phyloP scores from a whole-genome alignment of 371 early-diverging fungal species.

The Actinomortierella ambigua region DNA sequence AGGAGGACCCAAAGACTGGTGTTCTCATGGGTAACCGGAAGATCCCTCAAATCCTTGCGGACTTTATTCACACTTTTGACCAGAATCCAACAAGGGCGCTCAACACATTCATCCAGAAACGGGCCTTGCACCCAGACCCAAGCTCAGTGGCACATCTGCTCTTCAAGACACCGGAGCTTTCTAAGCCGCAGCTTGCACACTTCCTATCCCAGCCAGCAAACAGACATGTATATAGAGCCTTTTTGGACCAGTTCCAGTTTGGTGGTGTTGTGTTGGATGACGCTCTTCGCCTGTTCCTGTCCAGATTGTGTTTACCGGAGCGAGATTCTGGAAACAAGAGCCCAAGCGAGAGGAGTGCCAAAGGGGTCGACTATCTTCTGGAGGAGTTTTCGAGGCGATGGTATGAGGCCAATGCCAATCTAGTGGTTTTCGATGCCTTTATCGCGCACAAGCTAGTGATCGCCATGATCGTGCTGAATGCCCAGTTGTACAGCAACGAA shows the following conservation, averaged over 20 bases:
- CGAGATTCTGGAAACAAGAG: constrained; percentile 7
- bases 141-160: constrained; percentile 83
- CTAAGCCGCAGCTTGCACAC: constrained; percentile 75
- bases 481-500: constrained; percentile 81
- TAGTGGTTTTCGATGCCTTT: constrained; percentile 62
- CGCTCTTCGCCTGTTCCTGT: constrained; percentile 76
- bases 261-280: constrained; percentile 77
- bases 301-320: constrained; percentile 75
- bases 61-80: constrained; percentile 72
- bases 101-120: constrained; percentile 71
- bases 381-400: constrained; percentile 83
- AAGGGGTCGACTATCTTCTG: constrained; percentile 77
- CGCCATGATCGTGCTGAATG: constrained; percentile 87
- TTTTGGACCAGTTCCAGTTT: constrained; percentile 77
- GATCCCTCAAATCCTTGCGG: constrained; percentile 64
- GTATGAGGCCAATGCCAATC: constrained; percentile 65
- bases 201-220: constrained; percentile 57
- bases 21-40: constrained; percentile 46
- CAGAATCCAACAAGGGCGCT: constrained; percentile 73
- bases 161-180: constrained; percentile 80
- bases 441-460: constrained; percentile 80
- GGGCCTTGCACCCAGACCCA: constrained; percentile 69
- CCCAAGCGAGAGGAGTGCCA: constrained; percentile 23
- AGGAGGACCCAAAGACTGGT: constrained; percentile 40
- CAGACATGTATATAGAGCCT: constrained; percentile 70